These are phyloP conservation scores for Podila horticola DNA, from an alignment of 192 early-diverging fungal genomes.

Conservation along the genomic window DNA sequence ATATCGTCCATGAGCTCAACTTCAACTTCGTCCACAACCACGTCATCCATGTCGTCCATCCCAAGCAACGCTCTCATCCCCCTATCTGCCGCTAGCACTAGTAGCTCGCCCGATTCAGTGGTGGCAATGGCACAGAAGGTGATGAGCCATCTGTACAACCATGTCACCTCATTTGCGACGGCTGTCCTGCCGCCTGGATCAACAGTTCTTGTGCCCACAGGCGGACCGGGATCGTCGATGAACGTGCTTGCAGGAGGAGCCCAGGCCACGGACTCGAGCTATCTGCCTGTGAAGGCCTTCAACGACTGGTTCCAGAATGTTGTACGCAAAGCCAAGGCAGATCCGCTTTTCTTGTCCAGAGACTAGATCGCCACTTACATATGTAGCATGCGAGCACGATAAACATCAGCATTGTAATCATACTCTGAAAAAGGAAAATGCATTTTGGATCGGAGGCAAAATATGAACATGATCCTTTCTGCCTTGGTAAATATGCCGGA, in stretches of 20 bases:
- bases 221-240: slow-evolving; percentile 54
- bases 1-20: slow-evolving; percentile 15
- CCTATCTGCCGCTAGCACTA: neutral
- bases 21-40: slow-evolving; percentile 11
- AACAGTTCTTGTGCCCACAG: slow-evolving; percentile 62
- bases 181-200: slow-evolving; percentile 64
- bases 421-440: neutral
- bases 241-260: neutral
- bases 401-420: neutral
- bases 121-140: slow-evolving; percentile 67
- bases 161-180: slow-evolving; percentile 75
- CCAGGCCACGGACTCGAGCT: slow-evolving; percentile 41
- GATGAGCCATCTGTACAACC: slow-evolving; percentile 78
- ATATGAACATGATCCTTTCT: neutral
- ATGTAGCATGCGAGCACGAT: neutral
- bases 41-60: slow-evolving; percentile 13
- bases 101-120: slow-evolving; percentile 56
- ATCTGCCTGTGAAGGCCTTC: slow-evolving; percentile 75
- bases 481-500: neutral
- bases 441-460: neutral
- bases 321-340: slow-evolving; percentile 75
- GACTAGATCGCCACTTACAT: slow-evolving; percentile 5
- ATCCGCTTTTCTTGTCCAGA: slow-evolving; percentile 64
- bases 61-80: slow-evolving; percentile 42
- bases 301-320: slow-evolving; percentile 86